Percentiles rank a stretch among this genome's conserved stretches.
Evolutionary conservation across 805 yeast species (phyloP).

Genomic region (Saturnispora sekii): DNA sequence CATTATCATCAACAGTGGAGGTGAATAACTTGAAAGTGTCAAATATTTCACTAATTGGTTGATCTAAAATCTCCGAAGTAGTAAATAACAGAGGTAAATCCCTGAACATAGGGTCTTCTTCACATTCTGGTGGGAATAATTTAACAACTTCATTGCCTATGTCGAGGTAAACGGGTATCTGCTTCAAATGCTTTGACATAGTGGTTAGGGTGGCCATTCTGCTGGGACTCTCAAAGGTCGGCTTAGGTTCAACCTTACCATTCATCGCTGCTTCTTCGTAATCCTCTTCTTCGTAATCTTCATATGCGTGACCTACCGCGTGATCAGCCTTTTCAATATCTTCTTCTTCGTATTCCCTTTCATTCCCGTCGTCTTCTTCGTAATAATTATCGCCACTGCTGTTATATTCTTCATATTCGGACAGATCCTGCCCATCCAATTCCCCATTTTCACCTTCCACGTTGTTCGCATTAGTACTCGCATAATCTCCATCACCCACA

Average conservation of each 20-base stretch:
- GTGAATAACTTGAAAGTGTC: slow-evolving; percentile 3
- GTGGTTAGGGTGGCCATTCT: neutral
- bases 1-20: neutral
- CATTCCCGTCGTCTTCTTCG: neutral
- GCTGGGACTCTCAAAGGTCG: neutral
- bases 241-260: neutral
- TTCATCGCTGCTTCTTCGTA: neutral
- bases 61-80: slow-evolving; percentile 8
- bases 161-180: slow-evolving; percentile 22
- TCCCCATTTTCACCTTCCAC: neutral
- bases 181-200: neutral
- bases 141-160: slow-evolving; percentile 21
- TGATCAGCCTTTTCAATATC: neutral
- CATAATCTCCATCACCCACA: neutral
- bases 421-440: neutral
- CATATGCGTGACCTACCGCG: neutral
- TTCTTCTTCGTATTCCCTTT: slow-evolving; percentile 1
- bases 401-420: too few species aligned
- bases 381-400: neutral
- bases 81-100: slow-evolving; percentile 17
- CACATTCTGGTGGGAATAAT: slow-evolving; percentile 14
- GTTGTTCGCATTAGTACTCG: neutral
- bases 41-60: slow-evolving; percentile 11
- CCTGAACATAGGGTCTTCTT: slow-evolving; percentile 20
- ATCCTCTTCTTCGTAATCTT: neutral